These are phyloP conservation scores for Phaeosphaeriaceae sp. DNA, from an alignment of 2,329 filamentous ascomycete species.

Conservation along the genomic window DNA sequence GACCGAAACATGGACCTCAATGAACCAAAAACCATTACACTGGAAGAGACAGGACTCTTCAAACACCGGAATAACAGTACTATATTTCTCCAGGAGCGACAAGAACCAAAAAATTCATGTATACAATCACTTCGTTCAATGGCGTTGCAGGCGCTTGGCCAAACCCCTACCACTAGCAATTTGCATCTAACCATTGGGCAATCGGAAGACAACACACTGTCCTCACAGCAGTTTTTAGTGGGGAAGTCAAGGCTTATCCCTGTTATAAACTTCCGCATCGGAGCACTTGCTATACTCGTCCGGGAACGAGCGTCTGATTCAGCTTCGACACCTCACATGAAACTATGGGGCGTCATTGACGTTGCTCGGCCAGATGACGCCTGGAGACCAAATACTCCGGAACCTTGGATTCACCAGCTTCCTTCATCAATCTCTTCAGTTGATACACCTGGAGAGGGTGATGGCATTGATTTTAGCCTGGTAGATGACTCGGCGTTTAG, in stretches of 20 bases:
- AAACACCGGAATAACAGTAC: constrained; percentile 59
- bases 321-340: constrained; percentile 57
- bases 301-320: constrained; percentile 51
- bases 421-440: background rate
- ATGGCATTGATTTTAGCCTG: background rate
- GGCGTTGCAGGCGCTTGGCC: constrained; percentile 32
- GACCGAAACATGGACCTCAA: constrained; percentile 5
- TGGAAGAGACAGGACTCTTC: constrained; percentile 58
- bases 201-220: constrained; percentile 54
- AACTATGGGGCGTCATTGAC: constrained; percentile 61
- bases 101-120: constrained; percentile 3
- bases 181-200: constrained; percentile 69
- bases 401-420: constrained; percentile 20
- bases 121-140: constrained; percentile 24
- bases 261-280: constrained; percentile 56
- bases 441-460: background rate
- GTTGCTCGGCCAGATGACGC: constrained; percentile 8
- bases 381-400: constrained; percentile 4
- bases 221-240: constrained; percentile 59
- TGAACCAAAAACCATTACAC: constrained; percentile 9
- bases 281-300: constrained; percentile 60
- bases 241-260: constrained; percentile 61
- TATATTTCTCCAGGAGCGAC: constrained; percentile 29
- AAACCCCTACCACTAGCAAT: constrained; percentile 19
- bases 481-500: constrained; percentile 4